These are phyloP conservation scores for Trichoderma sp. DNA, from an alignment of 2,329 filamentous ascomycete genomes.

Conservation along the genomic window DNA sequence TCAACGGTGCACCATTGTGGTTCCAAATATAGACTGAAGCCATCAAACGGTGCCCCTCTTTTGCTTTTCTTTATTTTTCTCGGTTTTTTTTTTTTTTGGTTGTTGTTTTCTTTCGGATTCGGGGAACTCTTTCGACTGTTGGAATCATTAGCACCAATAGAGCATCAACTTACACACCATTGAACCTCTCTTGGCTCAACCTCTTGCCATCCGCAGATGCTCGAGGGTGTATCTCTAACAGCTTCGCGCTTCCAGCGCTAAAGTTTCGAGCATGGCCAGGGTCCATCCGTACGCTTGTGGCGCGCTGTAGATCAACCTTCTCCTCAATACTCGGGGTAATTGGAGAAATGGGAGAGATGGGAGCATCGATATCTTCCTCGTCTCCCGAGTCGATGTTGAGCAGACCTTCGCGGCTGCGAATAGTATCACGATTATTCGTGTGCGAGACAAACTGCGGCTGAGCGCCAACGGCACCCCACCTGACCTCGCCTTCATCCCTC, in stretches of 20 bases:
- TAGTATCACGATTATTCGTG: slow-evolving; percentile 40
- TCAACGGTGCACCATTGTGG: neutral
- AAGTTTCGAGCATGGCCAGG: slow-evolving; percentile 66
- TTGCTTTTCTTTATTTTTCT: neutral
- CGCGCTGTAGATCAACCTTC: slow-evolving; percentile 53
- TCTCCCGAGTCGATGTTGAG: slow-evolving; percentile 42
- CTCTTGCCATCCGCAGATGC: slow-evolving; percentile 50
- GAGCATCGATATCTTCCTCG: slow-evolving; percentile 31
- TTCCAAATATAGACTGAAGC: neutral
- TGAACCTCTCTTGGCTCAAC: slow-evolving; percentile 27
- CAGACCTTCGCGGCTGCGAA: slow-evolving; percentile 53
- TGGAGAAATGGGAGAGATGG: slow-evolving; percentile 26
- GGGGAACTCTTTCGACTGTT: slow-evolving; percentile 24
- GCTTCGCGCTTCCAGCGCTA: slow-evolving; percentile 73
- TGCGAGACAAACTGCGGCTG: slow-evolving; percentile 57
- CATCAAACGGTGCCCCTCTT: neutral
- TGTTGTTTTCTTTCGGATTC: neutral
- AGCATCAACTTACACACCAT: neutral
- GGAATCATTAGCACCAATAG: slow-evolving; percentile 23
- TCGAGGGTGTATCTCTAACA: slow-evolving; percentile 63
- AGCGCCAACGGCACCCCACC: slow-evolving; percentile 51
- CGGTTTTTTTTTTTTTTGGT: neutral
- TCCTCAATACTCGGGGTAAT: slow-evolving; percentile 31
- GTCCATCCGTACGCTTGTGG: slow-evolving; percentile 67
- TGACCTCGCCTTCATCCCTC: slow-evolving; percentile 43